Evolutionary conservation across 176 grass and related monocot species (phyloP), one percentile per base, ranked within the genome.

Genomic region (Raddia distichophylla): DNA sequence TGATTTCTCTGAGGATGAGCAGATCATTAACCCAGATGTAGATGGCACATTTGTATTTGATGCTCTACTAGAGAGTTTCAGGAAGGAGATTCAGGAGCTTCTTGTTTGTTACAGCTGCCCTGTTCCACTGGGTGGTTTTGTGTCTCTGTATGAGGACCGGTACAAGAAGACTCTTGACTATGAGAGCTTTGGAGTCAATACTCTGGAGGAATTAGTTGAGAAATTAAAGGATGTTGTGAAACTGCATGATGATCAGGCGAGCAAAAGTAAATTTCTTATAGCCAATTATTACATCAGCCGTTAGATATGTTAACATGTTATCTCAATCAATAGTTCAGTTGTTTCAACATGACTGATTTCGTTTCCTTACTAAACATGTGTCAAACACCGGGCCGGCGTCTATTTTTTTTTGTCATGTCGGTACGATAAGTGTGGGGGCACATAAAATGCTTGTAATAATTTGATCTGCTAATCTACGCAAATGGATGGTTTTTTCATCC

Each of bases 141-240:
- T 91, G 77, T 42, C 44, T 48, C 80, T 93, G 11, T 98, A 98
- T 8, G 75, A 95, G 56, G 92, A 98, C 49, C 83, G 92, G 63
- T 93, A 98, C 84, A 98, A 98, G 88, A 95, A 95, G 82, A 76
- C 51, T 40, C 60, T 98, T 22, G 79, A 95, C 53, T 91, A 89
- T 68, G 82, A 79, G 65, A 84, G 81, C 79, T 93, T 91, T 52
- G 86, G 92, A 76, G 89, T 93, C 17, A 50, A 87, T 79, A 72
- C 79, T 68, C 69, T 95, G 81, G 90, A 90, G 87, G 86, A 95
- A 71, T 83, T 95, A 8, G 75, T 93, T 63, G 75, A 93, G 83
- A 98, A 93, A 86, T 48, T 98, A 19, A 82, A 79, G 72, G 95
- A 98, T 79, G 90, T 89, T 22, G 92, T 98, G 17, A 37, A 72